These are phyloP conservation scores for Zarea fungicola DNA, from an alignment of 2,329 filamentous ascomycete species.

Conservation along the genomic window DNA sequence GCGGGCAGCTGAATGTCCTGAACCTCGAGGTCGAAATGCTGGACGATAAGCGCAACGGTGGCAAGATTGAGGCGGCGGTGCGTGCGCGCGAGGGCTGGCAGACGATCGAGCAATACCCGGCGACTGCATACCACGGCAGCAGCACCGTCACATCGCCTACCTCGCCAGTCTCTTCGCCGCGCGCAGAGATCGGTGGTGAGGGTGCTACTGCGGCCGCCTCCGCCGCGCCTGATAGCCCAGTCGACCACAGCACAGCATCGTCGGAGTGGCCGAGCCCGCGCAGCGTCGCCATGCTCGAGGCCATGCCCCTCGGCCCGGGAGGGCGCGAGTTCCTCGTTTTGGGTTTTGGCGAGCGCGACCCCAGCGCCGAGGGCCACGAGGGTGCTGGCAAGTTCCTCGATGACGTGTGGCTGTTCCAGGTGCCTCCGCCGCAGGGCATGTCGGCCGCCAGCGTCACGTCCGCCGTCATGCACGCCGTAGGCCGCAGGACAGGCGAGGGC, in stretches of 20 bases:
- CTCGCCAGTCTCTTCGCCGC: slow-evolving; percentile 1
- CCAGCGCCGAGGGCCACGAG: slow-evolving; percentile 45
- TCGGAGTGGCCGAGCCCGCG: slow-evolving; percentile 48
- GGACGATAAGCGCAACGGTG: slow-evolving; percentile 38
- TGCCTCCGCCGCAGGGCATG: slow-evolving; percentile 50
- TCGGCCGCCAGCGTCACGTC: slow-evolving; percentile 51
- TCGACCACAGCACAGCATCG: slow-evolving; percentile 16
- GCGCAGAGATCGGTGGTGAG: slow-evolving; percentile 22
- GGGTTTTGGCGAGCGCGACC: slow-evolving; percentile 52
- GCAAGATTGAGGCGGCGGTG: slow-evolving; percentile 45
- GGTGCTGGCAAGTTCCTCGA: slow-evolving; percentile 50
- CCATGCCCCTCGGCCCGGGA: slow-evolving; percentile 52
- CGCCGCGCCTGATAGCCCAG: slow-evolving; percentile 31
- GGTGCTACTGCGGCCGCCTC: too few relatives aligned
- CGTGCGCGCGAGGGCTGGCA: slow-evolving; percentile 51
- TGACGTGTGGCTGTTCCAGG: slow-evolving; percentile 61
- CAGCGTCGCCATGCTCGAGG: slow-evolving; percentile 49
- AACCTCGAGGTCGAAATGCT: slow-evolving; percentile 53
- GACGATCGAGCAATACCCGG: slow-evolving; percentile 36
- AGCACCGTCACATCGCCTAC: slow-evolving; percentile 4
- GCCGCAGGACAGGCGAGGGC: slow-evolving; percentile 51
- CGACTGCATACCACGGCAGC: slow-evolving; percentile 7
- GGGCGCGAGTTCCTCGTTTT: slow-evolving; percentile 58
- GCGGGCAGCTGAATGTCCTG: slow-evolving; percentile 65
- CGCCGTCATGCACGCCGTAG: slow-evolving; percentile 48